Percentiles rank a stretch among this genome's conserved stretches.
Evolutionary conservation across 345 rosid species (phyloP).

Genomic region (Citrus inodora): DNA sequence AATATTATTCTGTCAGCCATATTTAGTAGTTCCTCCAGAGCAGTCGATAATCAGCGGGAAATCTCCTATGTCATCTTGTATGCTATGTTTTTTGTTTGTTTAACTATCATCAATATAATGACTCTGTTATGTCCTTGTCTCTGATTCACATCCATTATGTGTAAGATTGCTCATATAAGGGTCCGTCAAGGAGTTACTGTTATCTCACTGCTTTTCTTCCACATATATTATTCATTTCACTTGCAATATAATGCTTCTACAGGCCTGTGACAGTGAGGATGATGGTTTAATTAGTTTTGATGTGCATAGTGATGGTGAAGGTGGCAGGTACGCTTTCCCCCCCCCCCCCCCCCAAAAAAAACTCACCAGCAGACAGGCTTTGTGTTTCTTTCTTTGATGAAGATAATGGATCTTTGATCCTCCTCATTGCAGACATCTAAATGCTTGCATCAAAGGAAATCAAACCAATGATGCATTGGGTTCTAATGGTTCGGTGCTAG

Average conservation of each 20-base stretch:
- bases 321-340: slow-evolving; percentile 44
- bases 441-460: slow-evolving; percentile 43
- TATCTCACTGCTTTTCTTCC: slow-evolving; percentile 6
- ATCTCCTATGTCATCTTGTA: not conserved
- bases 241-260: slow-evolving; percentile 20
- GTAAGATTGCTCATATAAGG: not conserved
- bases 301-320: slow-evolving; percentile 82
- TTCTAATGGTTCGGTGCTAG: slow-evolving; percentile 57
- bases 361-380: not conserved
- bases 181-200: not conserved
- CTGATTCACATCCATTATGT: not conserved
- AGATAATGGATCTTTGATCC: slow-evolving; percentile 2
- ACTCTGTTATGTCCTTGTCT: not conserved
- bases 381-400: slow-evolving; percentile 9
- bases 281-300: slow-evolving; percentile 85
- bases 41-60: not conserved
- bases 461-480: slow-evolving; percentile 41
- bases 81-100: not conserved
- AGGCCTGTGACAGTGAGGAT: slow-evolving; percentile 84
- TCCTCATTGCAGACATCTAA: slow-evolving; percentile 58
- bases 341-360: too few relatives aligned
- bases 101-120: not conserved
- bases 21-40: not conserved
- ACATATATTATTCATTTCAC: not conserved
- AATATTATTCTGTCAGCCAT: not conserved